Percentiles rank a stretch among this genome's conserved stretches.
phyloP scores from a whole-genome alignment of 1,284 basidiomycete genomes.

The Puccinia horiana region DNA sequence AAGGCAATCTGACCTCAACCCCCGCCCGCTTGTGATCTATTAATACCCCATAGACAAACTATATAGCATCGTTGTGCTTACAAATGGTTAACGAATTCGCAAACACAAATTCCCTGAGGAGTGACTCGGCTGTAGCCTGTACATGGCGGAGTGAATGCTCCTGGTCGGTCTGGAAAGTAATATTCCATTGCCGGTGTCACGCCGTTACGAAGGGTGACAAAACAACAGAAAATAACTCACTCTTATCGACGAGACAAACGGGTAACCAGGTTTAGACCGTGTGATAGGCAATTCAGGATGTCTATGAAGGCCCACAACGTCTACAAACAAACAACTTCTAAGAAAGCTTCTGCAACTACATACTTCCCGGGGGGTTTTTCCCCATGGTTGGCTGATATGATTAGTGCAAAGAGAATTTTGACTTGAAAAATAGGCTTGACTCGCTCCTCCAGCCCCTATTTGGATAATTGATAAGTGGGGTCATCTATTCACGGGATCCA shows the following conservation, averaged over 20 bases:
- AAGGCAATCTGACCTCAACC: too few species aligned
- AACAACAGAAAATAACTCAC: background rate
- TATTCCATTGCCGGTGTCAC: background rate
- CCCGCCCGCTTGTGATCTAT: too few species aligned
- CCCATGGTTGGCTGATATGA: slow-evolving; percentile 8
- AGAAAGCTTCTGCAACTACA: background rate
- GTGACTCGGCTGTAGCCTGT: background rate
- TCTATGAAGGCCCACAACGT: background rate
- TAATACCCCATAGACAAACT: too few species aligned
- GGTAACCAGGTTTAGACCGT: background rate
- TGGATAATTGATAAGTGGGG: background rate
- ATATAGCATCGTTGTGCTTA: too few species aligned
- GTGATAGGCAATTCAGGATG: background rate
- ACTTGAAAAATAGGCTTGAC: background rate
- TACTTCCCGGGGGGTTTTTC: background rate
- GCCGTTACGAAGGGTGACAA: background rate
- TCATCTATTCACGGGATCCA: background rate
- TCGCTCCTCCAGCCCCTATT: background rate
- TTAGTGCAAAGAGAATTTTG: background rate
- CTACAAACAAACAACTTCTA: slow-evolving; percentile 15
- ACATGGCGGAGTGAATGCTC: background rate
- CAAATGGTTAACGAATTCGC: too few species aligned
- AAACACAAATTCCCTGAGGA: too few species aligned
- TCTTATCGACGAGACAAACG: background rate
- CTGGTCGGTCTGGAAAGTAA: too few species aligned